phyloP scores from a whole-genome alignment of 2,329 filamentous ascomycete species.

The Fusarium torulosum region DNA sequence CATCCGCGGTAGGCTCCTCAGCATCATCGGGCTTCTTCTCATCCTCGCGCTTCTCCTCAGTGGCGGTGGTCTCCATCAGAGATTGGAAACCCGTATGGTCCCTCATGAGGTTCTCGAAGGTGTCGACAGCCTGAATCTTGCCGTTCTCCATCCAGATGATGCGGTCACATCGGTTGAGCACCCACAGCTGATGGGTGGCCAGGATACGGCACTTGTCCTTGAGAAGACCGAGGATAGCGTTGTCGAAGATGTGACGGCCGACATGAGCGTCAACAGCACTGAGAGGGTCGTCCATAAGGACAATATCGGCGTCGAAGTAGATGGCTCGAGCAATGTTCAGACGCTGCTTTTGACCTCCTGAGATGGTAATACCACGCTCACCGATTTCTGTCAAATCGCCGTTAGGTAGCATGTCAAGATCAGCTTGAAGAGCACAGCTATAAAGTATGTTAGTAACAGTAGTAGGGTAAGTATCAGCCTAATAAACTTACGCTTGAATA shows the following conservation, averaged over 20 bases:
- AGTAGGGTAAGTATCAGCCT: too few species aligned
- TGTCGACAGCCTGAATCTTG: constrained; percentile 85
- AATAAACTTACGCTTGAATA: constrained; percentile 73
- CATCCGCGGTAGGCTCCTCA: constrained; percentile 53
- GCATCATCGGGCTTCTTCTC: constrained; percentile 61
- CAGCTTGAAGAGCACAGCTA: constrained; percentile 83
- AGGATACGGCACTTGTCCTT: constrained; percentile 91
- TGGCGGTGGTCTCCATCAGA: constrained; percentile 86
- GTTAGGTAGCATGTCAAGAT: constrained; percentile 92
- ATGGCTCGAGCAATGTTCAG: constrained; percentile 91
- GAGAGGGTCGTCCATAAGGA: constrained; percentile 77
- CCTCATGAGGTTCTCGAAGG: constrained; percentile 88
- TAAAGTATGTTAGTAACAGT: background rate
- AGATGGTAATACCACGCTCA: constrained; percentile 94
- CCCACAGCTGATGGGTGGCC: constrained; percentile 95
- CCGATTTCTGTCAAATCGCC: constrained; percentile 94
- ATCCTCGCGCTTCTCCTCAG: constrained; percentile 71
- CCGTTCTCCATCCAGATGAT: constrained; percentile 95
- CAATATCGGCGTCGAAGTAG: constrained; percentile 76
- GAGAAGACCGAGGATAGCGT: constrained; percentile 89
- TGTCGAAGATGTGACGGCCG: constrained; percentile 86
- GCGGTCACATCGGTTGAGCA: constrained; percentile 88
- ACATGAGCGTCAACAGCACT: constrained; percentile 79
- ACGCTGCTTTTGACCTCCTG: constrained; percentile 94
- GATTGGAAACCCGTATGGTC: constrained; percentile 82